Evolutionary conservation across 164 flowering plant species (phyloP).

Genomic region (Hamamelis virginiana): DNA sequence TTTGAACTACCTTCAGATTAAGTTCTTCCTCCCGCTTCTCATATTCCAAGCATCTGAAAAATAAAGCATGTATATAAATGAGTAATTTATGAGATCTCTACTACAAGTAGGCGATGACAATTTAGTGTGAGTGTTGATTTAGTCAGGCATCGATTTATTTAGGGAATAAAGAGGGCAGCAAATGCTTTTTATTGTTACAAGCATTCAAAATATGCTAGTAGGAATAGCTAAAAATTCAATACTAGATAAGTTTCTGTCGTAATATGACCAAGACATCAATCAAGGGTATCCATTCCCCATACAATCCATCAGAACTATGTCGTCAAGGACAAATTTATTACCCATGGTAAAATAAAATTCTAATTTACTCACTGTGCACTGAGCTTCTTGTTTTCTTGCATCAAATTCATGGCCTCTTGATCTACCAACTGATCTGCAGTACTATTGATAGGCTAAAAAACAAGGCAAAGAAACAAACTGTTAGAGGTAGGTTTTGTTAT

Average conservation of each 20-base stretch:
- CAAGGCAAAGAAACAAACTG: background rate
- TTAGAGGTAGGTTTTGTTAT: background rate
- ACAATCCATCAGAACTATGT: background rate
- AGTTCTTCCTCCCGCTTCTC: conserved; percentile 60
- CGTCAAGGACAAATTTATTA: background rate
- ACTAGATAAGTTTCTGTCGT: background rate
- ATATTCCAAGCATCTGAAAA: conserved; percentile 55
- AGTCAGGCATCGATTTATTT: background rate
- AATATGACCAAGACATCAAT: background rate
- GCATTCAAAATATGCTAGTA: background rate
- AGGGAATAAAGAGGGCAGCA: background rate
- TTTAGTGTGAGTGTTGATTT: background rate
- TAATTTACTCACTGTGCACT: conserved; percentile 50
- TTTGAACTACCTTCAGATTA: conserved; percentile 46
- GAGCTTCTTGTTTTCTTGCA: conserved; percentile 62
- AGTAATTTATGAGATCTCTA: too few relatives aligned
- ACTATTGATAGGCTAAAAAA: conserved; percentile 33
- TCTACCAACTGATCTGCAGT: conserved; percentile 24
- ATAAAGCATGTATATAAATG: background rate
- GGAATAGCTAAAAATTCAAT: background rate
- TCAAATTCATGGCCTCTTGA: conserved; percentile 34
- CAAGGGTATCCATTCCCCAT: background rate
- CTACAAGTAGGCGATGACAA: background rate
- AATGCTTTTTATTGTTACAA: background rate
- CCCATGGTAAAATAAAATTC: background rate